phyloP scores from a whole-genome alignment of 129 eudicot species.

The Tagetes patula region DNA sequence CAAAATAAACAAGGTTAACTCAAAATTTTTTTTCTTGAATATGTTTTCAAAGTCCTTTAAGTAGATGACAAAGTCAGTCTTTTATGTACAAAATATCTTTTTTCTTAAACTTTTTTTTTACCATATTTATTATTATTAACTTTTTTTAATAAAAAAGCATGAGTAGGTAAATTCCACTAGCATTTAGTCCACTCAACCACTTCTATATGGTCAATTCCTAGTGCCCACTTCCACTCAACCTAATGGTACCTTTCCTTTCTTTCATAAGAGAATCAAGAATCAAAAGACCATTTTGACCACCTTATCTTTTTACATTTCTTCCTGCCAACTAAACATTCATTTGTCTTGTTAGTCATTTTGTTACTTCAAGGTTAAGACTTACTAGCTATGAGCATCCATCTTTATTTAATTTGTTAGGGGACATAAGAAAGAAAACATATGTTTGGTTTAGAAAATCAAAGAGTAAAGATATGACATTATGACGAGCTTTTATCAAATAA shows the following conservation, averaged over 20 bases:
- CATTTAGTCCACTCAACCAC: slow-evolving; percentile 28
- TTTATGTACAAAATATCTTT: neutral
- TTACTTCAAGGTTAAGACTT: slow-evolving; percentile 16
- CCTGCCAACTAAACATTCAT: slow-evolving; percentile 21
- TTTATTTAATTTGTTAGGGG: neutral
- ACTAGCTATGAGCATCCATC: slow-evolving; percentile 1
- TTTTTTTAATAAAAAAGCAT: neutral
- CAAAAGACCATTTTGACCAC: slow-evolving; percentile 31
- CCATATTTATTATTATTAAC: neutral
- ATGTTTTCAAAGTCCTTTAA: neutral
- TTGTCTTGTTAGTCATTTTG: slow-evolving; percentile 24
- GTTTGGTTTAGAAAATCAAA: neutral
- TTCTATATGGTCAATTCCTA: slow-evolving; percentile 32
- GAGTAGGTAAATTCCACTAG: slow-evolving; percentile 24
- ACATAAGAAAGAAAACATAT: neutral
- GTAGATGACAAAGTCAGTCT: slow-evolving; percentile 6
- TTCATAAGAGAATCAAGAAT: slow-evolving; percentile 35
- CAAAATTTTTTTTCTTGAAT: neutral
- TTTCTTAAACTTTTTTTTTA: neutral
- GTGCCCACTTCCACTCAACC: slow-evolving; percentile 42
- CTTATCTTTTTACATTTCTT: slow-evolving; percentile 34
- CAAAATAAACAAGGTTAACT: neutral
- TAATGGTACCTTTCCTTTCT: slow-evolving; percentile 35
- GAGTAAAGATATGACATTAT: neutral
- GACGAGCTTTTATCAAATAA: too few relatives aligned